phyloP scores from a whole-genome alignment of 768 basidiomycete genomes.

The Cyathus striatus region DNA sequence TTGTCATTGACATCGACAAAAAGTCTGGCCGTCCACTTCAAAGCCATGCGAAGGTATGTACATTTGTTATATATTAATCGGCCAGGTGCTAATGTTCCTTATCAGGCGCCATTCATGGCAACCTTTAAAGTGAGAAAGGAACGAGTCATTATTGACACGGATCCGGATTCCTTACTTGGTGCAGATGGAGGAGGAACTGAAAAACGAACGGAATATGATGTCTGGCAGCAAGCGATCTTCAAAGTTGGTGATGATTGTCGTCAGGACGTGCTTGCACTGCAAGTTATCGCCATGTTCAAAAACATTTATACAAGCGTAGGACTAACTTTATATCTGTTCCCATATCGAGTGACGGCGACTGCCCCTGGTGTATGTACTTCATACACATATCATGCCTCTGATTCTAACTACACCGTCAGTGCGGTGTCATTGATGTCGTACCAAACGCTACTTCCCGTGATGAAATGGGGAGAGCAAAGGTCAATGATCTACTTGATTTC shows the following conservation, averaged over 20 bases:
- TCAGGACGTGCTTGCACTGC: slow-evolving; percentile 95
- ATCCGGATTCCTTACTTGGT: slow-evolving; percentile 72
- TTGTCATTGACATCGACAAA: slow-evolving; percentile 95
- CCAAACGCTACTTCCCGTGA: slow-evolving; percentile 97
- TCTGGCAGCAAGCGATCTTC: slow-evolving; percentile 98
- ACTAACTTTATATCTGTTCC: slow-evolving; percentile 86
- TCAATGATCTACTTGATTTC: slow-evolving; percentile 93
- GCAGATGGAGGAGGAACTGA: slow-evolving; percentile 54
- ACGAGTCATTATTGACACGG: slow-evolving; percentile 54
- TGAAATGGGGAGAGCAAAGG: slow-evolving; percentile 98
- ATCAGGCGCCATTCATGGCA: slow-evolving; percentile 99
- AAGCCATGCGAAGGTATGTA: slow-evolving; percentile 88
- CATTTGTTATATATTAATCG: neutral
- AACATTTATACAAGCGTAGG: slow-evolving; percentile 91
- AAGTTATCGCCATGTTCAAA: slow-evolving; percentile 99
- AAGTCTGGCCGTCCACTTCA: slow-evolving; percentile 94
- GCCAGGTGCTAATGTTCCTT: slow-evolving; percentile 4
- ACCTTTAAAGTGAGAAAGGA: slow-evolving; percentile 98
- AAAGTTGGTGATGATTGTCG: slow-evolving; percentile 99
- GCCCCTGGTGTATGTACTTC: slow-evolving; percentile 76
- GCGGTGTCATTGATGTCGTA: slow-evolving; percentile 97
- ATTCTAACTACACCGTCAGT: slow-evolving; percentile 54
- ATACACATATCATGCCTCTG: too few species aligned
- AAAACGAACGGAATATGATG: slow-evolving; percentile 66
- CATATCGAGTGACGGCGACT: slow-evolving; percentile 96